Conservation (phyloP, 176 grass and related monocot species). For the Rhipidocladum racemiflorum region DNA sequence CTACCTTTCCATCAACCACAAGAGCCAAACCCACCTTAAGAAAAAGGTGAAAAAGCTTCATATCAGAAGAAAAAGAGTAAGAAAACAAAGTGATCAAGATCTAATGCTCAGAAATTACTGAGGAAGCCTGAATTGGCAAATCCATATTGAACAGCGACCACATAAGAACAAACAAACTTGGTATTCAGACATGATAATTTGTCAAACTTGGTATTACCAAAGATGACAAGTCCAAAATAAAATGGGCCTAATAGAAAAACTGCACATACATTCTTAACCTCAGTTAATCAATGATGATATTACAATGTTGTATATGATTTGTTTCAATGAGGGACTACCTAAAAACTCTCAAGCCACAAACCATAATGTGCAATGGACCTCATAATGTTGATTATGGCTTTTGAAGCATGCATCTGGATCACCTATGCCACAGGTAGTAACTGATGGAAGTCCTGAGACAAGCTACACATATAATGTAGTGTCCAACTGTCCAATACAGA, state of each 20-base stretch:
- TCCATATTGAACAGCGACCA: neutral
- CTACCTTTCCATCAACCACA: constrained; percentile 77
- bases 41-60: constrained; percentile 29
- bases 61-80: constrained; percentile 13
- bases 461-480: neutral
- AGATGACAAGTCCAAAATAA: constrained; percentile 2
- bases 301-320: constrained; percentile 7
- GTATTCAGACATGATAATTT: constrained; percentile 20
- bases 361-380: neutral
- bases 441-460: neutral
- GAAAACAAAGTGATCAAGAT: neutral
- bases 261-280: neutral
- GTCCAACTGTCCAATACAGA: neutral
- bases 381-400: constrained; percentile 2
- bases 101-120: neutral
- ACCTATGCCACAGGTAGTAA: neutral
- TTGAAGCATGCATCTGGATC: constrained; percentile 5
- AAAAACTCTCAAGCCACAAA: constrained; percentile 13
- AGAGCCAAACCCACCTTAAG: constrained; percentile 84
- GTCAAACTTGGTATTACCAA: neutral
- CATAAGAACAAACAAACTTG: neutral
- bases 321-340: neutral
- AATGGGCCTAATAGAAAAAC: neutral
- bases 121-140: neutral
- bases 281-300: neutral